Evolutionary conservation across 1,139 yeast species (phyloP), one percentile per base, ranked within the genome.

Genomic region (Candida frijolesensis): DNA sequence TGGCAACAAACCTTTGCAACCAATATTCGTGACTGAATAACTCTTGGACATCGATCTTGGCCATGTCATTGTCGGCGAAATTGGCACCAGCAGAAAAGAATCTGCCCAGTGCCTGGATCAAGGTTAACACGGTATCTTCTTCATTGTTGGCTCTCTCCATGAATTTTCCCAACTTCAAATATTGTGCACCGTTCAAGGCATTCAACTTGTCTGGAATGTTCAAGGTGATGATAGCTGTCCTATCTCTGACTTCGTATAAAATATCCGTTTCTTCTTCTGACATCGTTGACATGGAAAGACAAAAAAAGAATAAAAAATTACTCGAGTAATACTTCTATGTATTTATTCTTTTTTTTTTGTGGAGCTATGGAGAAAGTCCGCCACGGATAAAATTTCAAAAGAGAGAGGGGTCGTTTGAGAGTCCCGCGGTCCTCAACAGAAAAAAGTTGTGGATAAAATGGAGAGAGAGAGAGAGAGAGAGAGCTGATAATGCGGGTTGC

Each of bases 21-120:
- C 89, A 84, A 60, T 74, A 78, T 51, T 80, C 80, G 53, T 79
- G 79, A 44, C 72, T 64, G 54, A 75, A 72, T 42, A 73, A 58
- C 22, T 64, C 70, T 27, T 57, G 60, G 2, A 69, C 47, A 9
- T 60, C 60, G 9, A 60, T 63, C 1, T 63, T 50, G 16, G 62
- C 51, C 45, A 70, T 44, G 10, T 67, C 66, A 43, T 55, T 59
- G 50, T 70, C 76, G 22, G 66, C 60, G 53, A 89, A 80, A 64
- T 89, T 85, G 30, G 96, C 97, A 38, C 97, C 97, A 6, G 96
- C 89, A 35, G 92, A 85, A 66, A 90, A 90, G 65, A 78, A 88
- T 56, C 85, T 76, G 1, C 97, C 97, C 0, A 87, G 76, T 37
- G 90, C 76, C 61, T 84, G 87, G 49, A 90, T 68, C 49, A 89